A percentile compares a stretch with the other conserved stretches of the same genome.
Conservation (phyloP, 1,139 yeast species). For the Blastobotrys ciferrii region DNA sequence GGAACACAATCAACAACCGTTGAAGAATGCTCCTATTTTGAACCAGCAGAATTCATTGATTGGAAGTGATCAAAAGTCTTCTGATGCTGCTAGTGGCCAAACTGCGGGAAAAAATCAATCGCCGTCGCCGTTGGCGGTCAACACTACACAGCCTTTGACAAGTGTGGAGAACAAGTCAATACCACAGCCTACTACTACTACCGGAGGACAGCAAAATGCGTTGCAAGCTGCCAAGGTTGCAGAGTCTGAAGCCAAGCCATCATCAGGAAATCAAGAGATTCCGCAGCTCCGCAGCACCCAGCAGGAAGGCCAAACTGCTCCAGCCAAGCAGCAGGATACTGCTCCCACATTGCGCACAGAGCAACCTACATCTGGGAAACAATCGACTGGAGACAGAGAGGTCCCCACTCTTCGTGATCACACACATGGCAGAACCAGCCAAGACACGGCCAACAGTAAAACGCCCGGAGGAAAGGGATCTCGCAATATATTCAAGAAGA, state of each 20-base stretch:
- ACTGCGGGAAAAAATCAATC: not conserved
- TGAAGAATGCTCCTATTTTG: not conserved
- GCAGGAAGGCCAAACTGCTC: not conserved
- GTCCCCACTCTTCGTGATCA: conserved; percentile 1
- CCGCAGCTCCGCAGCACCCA: not conserved
- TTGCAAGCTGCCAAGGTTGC: not conserved
- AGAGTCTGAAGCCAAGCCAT: not conserved
- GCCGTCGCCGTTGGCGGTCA: conserved; percentile 2
- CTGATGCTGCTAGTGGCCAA: not conserved
- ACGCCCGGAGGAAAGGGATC: not conserved
- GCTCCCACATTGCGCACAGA: not conserved
- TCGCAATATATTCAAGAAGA: conserved; percentile 1
- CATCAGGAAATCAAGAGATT: not conserved
- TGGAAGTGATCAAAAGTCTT: not conserved
- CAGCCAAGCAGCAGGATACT: too few relatives aligned
- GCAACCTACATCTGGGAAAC: not conserved
- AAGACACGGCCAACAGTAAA: not conserved
- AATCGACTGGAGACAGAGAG: not conserved
- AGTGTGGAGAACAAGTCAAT: not conserved
- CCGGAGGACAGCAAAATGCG: not conserved
- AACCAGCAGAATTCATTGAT: conserved; percentile 1
- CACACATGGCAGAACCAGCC: not conserved
- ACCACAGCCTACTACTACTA: not conserved
- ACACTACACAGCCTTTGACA: conserved; percentile 1
- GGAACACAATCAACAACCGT: not conserved